Evolutionary conservation across 768 basidiomycete species (phyloP).

Genomic region (Boletellus sp.): DNA sequence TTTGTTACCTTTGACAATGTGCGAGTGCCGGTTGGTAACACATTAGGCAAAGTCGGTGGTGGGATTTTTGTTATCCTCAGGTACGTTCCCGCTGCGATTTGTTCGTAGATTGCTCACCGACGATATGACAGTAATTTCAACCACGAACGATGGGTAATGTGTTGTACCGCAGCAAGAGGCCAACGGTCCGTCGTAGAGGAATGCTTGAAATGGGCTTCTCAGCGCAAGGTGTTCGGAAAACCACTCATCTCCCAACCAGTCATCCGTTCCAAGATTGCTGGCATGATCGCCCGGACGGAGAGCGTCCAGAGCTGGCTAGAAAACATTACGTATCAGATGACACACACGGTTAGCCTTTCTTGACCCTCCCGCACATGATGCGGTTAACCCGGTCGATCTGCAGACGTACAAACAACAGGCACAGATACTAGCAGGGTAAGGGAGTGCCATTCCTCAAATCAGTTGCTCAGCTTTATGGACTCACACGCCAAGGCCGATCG

Average conservation of each 20-base stretch:
- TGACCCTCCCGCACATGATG: neutral
- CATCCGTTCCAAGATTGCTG: constrained; percentile 82
- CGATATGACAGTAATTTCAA: constrained; percentile 71
- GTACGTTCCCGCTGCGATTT: constrained; percentile 13
- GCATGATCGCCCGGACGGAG: constrained; percentile 85
- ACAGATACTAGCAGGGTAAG: constrained; percentile 66
- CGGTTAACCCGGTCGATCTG: constrained; percentile 2
- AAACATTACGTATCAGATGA: constrained; percentile 85
- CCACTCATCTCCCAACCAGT: constrained; percentile 80
- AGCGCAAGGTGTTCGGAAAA: constrained; percentile 91
- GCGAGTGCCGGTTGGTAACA: constrained; percentile 82
- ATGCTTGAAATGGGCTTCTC: constrained; percentile 86
- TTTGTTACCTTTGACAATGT: constrained; percentile 83
- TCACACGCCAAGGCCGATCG: constrained; percentile 56
- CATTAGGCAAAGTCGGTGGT: constrained; percentile 60
- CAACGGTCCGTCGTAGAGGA: constrained; percentile 76
- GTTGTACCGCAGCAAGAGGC: constrained; percentile 64
- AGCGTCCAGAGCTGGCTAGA: constrained; percentile 85
- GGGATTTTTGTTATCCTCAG: constrained; percentile 64
- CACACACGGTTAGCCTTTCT: constrained; percentile 59
- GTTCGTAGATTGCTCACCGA: neutral
- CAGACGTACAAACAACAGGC: constrained; percentile 73
- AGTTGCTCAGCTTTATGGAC: neutral
- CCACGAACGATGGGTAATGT: constrained; percentile 93
- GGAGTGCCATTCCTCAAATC: neutral